Evolutionary conservation across 2,329 filamentous ascomycete species (phyloP).

Genomic region (Aaosphaeria pasadenensis): DNA sequence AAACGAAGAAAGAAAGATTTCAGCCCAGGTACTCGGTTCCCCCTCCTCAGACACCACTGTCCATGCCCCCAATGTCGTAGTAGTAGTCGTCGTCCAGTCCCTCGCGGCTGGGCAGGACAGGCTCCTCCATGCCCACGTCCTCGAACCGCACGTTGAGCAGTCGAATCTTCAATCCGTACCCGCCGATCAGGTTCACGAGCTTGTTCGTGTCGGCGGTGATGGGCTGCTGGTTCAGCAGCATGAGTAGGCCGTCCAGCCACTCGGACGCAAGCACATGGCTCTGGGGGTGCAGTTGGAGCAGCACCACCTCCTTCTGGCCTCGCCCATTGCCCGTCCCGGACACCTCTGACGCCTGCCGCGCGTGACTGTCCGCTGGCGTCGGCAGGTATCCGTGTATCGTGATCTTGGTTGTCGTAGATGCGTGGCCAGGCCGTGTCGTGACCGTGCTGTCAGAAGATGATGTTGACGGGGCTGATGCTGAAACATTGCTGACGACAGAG

Average conservation of each 20-base stretch:
- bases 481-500: constrained; percentile 91
- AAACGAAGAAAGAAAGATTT: no score
- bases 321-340: constrained; percentile 29
- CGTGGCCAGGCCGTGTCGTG: constrained; percentile 34
- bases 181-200: constrained; percentile 77
- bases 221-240: constrained; percentile 91
- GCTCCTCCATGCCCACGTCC: constrained; percentile 66
- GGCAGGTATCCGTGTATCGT: constrained; percentile 75
- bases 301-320: constrained; percentile 61
- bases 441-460: constrained; percentile 47
- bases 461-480: constrained; percentile 56
- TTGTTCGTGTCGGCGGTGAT: constrained; percentile 97
- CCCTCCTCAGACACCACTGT: constrained; percentile 23
- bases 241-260: constrained; percentile 92
- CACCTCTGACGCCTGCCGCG: constrained; percentile 26
- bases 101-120: constrained; percentile 75
- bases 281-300: constrained; percentile 79
- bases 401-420: constrained; percentile 69
- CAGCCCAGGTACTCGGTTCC: background rate
- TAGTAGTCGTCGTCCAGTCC: constrained; percentile 91
- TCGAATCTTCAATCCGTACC: constrained; percentile 90
- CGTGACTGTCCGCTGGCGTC: constrained; percentile 19
- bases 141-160: constrained; percentile 89
- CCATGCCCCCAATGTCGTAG: constrained; percentile 61
- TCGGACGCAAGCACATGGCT: constrained; percentile 84